These are phyloP conservation scores for Solanum chiquidenum DNA, from an alignment of 257 asterid species.

Conservation along the genomic window DNA sequence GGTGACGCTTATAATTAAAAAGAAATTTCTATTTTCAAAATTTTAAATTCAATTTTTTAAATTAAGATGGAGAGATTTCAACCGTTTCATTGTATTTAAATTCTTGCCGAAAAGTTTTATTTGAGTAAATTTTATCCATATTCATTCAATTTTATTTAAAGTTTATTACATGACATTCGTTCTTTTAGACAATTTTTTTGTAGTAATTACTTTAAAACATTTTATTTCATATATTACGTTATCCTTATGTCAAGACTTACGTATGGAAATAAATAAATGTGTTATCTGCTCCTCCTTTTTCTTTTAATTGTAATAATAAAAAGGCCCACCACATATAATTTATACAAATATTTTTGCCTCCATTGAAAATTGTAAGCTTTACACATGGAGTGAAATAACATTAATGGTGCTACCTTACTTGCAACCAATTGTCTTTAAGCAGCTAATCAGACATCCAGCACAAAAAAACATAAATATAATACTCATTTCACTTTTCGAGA, in stretches of 20 bases:
- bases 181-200: not conserved
- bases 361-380: not conserved
- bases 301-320: not conserved
- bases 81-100: not conserved
- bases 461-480: no score
- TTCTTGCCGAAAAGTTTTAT: not conserved
- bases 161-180: no score
- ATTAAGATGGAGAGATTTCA: not conserved
- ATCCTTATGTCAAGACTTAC: not conserved
- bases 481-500: no score
- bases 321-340: not conserved
- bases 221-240: not conserved
- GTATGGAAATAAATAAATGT: not conserved
- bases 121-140: not conserved
- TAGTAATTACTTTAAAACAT: not conserved
- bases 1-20: no score
- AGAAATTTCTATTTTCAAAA: no score
- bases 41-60: no score
- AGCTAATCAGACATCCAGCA: not conserved
- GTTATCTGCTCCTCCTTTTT: not conserved
- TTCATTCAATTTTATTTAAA: not conserved
- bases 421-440: not conserved
- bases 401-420: not conserved
- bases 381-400: not conserved
- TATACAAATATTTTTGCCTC: not conserved